phyloP scores from a whole-genome alignment of 1,284 basidiomycete species.

The Sanguinoderma infundibulare region DNA sequence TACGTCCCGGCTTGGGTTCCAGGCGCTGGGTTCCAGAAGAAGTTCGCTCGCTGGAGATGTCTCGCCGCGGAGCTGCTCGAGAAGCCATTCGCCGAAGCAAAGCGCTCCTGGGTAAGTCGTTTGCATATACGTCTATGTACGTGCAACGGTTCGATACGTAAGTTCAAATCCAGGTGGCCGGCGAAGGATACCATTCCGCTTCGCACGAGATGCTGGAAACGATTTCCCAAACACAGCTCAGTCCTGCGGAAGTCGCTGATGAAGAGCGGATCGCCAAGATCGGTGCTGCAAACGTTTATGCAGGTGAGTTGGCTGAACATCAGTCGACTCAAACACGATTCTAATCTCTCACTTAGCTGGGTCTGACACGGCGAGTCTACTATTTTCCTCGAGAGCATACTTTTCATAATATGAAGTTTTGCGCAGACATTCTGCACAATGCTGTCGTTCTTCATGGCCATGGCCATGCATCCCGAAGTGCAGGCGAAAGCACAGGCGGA shows the following conservation, averaged over 20 bases:
- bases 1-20: constrained; percentile 23
- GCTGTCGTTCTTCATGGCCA: constrained; percentile 39
- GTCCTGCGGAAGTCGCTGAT: constrained; percentile 1
- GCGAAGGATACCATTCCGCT: constrained; percentile 10
- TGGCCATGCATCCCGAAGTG: constrained; percentile 41
- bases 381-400: too few relatives aligned
- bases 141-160: neutral
- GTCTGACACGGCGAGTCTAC: constrained; percentile 7
- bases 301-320: neutral
- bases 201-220: constrained; percentile 12
- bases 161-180: neutral
- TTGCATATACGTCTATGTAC: neutral
- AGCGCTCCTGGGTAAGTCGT: constrained; percentile 12
- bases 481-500: constrained; percentile 37
- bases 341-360: constrained; percentile 1
- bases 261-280: constrained; percentile 14
- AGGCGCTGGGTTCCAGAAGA: constrained; percentile 15
- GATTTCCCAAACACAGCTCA: constrained; percentile 7
- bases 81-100: constrained; percentile 17
- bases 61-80: constrained; percentile 10
- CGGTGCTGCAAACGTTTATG: constrained; percentile 12
- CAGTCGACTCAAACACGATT: neutral
- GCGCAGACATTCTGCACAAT: constrained; percentile 29
- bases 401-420: neutral
- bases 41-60: constrained; percentile 14